Evolutionary conservation across 371 early-diverging fungal genomes (phyloP), one percentile per base, ranked within the genome.

Genomic region (Syncephalastrum monosporum): DNA sequence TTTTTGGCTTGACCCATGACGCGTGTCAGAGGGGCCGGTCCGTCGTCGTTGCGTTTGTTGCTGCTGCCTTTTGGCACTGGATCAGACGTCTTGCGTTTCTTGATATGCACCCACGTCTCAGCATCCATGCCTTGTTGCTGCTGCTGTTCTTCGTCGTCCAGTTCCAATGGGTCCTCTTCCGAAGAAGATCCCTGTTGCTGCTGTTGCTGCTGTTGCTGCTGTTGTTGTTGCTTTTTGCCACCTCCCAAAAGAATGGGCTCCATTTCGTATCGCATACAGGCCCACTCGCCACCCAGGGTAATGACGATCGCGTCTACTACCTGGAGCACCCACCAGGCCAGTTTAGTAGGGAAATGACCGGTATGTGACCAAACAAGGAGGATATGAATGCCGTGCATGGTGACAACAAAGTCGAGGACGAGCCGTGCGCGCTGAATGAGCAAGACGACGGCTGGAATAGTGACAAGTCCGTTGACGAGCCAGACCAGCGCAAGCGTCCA

Each of bases 181-280:
- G 63, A 62, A 7, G 56, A 27, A 19, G 59, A 21, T 57, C 41
- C 15, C 53, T 66, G 53, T 25, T 50, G 64, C 14, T 59, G 49
- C 33, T 63, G 50, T n/a, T n/a, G n/a, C n/a, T n/a, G n/a, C n/a
- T 55, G 52, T 45, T 47, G n/a, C 19, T 51, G 48, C 27, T 55
- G 23, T 43, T 47, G 48, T 42, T 16, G 42, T 42, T 17, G 48
- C 51, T 44, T 68, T 27, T 54, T 63, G 41, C 50, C 42, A 54
- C 17, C 55, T 49, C 29, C 47, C 59, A 91, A 71, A 47, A 79
- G 48, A 55, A 94, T 92, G 2, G 94, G 94, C 59, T 89, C 85
- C 84, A 92, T 81, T 63, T 94, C 94, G 61, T 74, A 65, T 50
- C 81, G 84, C 88, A 90, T 89, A 65, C 92, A 92, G 25, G 90